phyloP scores from a whole-genome alignment of 1,284 basidiomycete species.

The Trametes versicolor region DNA sequence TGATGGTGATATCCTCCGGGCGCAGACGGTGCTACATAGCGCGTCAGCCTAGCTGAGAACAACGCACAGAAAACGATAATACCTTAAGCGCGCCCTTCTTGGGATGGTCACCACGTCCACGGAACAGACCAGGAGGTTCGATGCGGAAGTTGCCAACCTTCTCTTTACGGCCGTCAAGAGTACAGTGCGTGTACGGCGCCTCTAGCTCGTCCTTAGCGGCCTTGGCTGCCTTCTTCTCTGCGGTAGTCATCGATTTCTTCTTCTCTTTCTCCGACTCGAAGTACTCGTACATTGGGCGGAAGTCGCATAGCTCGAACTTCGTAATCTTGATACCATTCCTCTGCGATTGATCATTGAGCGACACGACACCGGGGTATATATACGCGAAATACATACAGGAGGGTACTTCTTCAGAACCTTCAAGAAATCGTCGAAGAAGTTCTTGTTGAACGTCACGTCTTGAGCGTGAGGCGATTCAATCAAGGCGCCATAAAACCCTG shows the following conservation, averaged over 20 bases:
- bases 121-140: conserved; percentile 97
- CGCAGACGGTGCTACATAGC: conserved; percentile 76
- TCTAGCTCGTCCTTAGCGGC: conserved; percentile 87
- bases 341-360: conserved; percentile 46
- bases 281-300: conserved; percentile 93
- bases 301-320: conserved; percentile 89
- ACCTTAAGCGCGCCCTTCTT: conserved; percentile 98
- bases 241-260: conserved; percentile 88
- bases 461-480: conserved; percentile 94
- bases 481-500: conserved; percentile 95
- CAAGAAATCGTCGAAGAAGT: conserved; percentile 96
- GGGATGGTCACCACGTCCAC: conserved; percentile 98
- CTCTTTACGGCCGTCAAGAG: conserved; percentile 95
- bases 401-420: conserved; percentile 84
- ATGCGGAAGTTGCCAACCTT: conserved; percentile 98
- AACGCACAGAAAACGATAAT: conserved; percentile 31
- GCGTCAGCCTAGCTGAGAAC: conserved; percentile 16
- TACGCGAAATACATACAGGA: conserved; percentile 67
- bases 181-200: conserved; percentile 85
- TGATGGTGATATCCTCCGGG: conserved; percentile 95
- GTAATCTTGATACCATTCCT: conserved; percentile 81
- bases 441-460: conserved; percentile 91
- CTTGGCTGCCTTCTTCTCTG: conserved; percentile 92
- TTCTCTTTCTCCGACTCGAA: conserved; percentile 93
- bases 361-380: conserved; percentile 3